Evolutionary conservation across 2,329 filamentous ascomycete species (phyloP), one percentile per base, ranked within the genome.

Genomic region (Sclerotinia glacialis): DNA sequence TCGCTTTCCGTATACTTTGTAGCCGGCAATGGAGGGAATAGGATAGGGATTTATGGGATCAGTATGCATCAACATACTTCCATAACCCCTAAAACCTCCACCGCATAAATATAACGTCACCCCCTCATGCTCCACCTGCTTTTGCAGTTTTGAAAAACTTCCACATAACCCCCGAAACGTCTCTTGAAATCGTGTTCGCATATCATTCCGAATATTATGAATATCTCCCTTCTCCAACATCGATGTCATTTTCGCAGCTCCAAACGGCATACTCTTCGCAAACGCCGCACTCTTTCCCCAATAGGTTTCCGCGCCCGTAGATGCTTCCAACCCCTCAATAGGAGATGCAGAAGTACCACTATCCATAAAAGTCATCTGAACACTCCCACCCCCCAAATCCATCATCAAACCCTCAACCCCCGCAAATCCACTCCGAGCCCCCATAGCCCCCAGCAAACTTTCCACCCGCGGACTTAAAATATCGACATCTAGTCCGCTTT

Each of bases 81-180:
- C 93, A 82, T 96, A 97, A 21, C 93, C 93, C 46, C 93, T 83
- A 75, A 97, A 96, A 0, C 93, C 93, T 31, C 93, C 93, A 53
- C 93, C 93, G 69, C 91, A 96, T 67, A 97, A 86, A 76, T 93
- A 97, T 11, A 97, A 81, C 44, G 89, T 86, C 67, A 93, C 81
- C 5, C 84, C 84, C 1, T 80, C 80, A 53, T 31, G 28, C 18
- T 62, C 47, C 6, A 49, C 56, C 23, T 58, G 62, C 31, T 40
- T 8, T 7, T 55, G 47, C 8, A 56, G n/a, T 44, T 23, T 73
- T 72, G 4, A 83, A 79, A 68, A 86, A 87, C 49, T 74, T 77
- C 52, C 73, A 71, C 69, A 81, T 80, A 37, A 88, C 76, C n/a
- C 78, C 21, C 79, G 76, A 67, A 91, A 90, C 1, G 90, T 88